Evolutionary conservation across 306 rosid species (phyloP).

Genomic region (Begonia peltatifolia): DNA sequence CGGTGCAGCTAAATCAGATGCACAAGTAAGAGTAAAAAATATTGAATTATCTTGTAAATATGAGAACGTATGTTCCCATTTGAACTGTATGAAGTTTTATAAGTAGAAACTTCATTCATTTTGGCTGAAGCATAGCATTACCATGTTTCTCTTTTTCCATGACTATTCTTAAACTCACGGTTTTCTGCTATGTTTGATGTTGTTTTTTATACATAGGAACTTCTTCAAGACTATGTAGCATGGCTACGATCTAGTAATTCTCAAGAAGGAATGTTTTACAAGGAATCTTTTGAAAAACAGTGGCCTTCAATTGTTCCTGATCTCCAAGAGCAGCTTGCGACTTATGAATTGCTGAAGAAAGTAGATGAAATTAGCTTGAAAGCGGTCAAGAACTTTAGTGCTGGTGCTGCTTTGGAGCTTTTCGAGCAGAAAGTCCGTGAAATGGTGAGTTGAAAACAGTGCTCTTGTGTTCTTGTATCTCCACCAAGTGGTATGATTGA

Average conservation of each 20-base stretch:
- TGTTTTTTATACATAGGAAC: constrained; percentile 30
- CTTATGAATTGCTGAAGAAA: constrained; percentile 33
- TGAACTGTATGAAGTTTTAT: too few relatives aligned
- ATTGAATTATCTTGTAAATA: too few relatives aligned
- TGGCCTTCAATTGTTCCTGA: constrained; percentile 38
- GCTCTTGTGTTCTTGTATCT: too few relatives aligned
- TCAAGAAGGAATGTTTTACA: constrained; percentile 53
- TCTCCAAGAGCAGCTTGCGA: constrained; percentile 37
- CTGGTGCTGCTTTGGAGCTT: constrained; percentile 54
- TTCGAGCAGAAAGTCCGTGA: constrained; percentile 74
- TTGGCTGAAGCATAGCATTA: too few relatives aligned
- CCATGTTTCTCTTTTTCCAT: neutral
- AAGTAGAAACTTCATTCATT: too few relatives aligned
- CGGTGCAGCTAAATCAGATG: constrained; percentile 47
- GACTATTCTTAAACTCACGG: neutral
- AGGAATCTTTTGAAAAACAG: constrained; percentile 47
- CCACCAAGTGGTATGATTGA: too few relatives aligned
- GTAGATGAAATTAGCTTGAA: constrained; percentile 40
- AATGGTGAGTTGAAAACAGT: constrained; percentile 34
- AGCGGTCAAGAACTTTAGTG: constrained; percentile 53
- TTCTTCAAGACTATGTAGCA: constrained; percentile 47
- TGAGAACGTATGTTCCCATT: too few relatives aligned
- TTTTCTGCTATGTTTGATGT: constrained; percentile 4
- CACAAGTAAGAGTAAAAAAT: constrained; percentile 29
- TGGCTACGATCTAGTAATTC: constrained; percentile 58